Base-by-base conservation (phyloP, 495 filamentous ascomycete species). In the Bacidia rubella region DNA sequence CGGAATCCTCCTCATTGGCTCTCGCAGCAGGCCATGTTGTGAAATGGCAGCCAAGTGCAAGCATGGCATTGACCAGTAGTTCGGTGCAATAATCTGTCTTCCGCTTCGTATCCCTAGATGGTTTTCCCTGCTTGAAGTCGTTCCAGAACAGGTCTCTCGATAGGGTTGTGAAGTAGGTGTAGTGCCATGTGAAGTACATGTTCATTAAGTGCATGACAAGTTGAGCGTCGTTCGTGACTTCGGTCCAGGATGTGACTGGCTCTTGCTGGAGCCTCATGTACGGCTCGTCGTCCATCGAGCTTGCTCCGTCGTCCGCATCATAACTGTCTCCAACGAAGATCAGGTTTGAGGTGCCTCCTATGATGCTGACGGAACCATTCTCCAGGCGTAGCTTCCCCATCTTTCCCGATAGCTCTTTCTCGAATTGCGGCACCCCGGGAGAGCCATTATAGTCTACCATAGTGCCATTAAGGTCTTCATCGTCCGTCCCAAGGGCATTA, bases 121-220 rank as follows among this genome's bases (percentile, higher is more conserved):
- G 64, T 17, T 74, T 66, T 0, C 90, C 89, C 2, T 72, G 74
- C 12, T 80, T 60, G 60, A 95, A 97, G 62, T 98, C 90, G 19
- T 83, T 75, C 58, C 83, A 92, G 65, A 98, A 98, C 23, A 95
- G 74, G 35, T 72, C 77, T 65, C 85, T 93, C n/a, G 90, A 90
- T 4, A 97, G 75, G 0, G 86, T 90, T 11, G 87, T 90, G 68
- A 98, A 98, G 66, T 88, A 97, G 11, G 90, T 83, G 64, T 97
- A 98, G 60, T 98, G 92, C 88, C 92, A 98, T 25, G 83, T 84
- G 68, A 97, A 96, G 68, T 98, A 98, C 87, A 96, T 90, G 53
- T 86, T 90, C 59, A 98, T 77, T 11, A 98, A 77, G 69, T 97
- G 93, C 12, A 78, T 76, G 55, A 97, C 78, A 10, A 95, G 70